Conservation (phyloP, 495 filamentous ascomycete genomes). For the Podospora appendiculata region DNA sequence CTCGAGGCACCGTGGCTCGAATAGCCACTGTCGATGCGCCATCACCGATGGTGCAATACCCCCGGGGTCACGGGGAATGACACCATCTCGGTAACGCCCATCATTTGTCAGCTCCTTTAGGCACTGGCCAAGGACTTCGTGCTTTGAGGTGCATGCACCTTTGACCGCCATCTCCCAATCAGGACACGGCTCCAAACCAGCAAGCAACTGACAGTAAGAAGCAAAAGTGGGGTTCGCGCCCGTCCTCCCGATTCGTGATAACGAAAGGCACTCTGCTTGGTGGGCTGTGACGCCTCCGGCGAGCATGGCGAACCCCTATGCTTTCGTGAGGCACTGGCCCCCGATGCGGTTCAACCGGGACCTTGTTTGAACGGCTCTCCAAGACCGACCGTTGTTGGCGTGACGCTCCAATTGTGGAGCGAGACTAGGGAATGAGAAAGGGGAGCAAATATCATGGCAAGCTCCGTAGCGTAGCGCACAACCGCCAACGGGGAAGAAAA, state of each 20-base stretch:
- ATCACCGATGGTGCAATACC: conserved; percentile 29
- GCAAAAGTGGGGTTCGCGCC: conserved; percentile 12
- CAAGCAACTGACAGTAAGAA: conserved; percentile 1
- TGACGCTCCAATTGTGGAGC: too few relatives aligned
- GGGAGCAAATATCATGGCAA: too few relatives aligned
- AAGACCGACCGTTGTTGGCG: too few relatives aligned
- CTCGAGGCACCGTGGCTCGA: conserved; percentile 7
- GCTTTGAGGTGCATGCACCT: conserved; percentile 14
- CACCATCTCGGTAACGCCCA: conserved; percentile 26
- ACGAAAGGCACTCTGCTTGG: conserved; percentile 14
- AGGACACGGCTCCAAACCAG: conserved; percentile 11
- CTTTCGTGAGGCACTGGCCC: too few relatives aligned
- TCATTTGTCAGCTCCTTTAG: conserved; percentile 31
- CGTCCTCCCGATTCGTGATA: conserved; percentile 18
- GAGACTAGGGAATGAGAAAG: too few relatives aligned
- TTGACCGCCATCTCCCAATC: conserved; percentile 16
- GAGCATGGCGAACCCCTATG: not conserved
- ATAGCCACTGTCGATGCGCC: conserved; percentile 21
- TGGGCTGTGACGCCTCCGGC: not conserved
- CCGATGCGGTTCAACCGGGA: too few relatives aligned
- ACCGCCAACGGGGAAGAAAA: not conserved
- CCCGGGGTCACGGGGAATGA: conserved; percentile 32
- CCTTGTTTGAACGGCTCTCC: too few relatives aligned
- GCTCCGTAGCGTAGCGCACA: too few relatives aligned
- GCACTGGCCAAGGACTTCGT: conserved; percentile 8